Percentiles rank a stretch among this genome's conserved stretches.
Evolutionary conservation across 805 yeast genomes (phyloP).

Genomic region (Yarrowia porcina): DNA sequence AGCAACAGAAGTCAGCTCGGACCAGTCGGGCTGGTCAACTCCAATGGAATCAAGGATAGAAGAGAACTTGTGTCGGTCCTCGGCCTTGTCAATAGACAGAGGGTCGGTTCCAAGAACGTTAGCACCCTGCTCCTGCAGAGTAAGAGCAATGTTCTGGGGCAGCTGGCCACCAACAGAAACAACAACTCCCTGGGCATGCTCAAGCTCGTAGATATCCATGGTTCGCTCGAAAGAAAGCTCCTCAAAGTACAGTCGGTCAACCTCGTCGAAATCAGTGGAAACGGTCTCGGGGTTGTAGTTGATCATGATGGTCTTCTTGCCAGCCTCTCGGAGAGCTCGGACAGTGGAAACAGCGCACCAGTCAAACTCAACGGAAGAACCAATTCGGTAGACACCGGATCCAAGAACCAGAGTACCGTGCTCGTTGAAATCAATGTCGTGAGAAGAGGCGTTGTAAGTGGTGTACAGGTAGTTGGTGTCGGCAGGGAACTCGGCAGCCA

Average conservation of each 20-base stretch:
- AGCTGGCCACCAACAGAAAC: slow-evolving; percentile 98
- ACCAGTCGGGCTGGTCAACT: slow-evolving; percentile 97
- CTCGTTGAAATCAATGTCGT: slow-evolving; percentile 82
- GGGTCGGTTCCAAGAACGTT: slow-evolving; percentile 92
- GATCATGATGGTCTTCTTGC: slow-evolving; percentile 90
- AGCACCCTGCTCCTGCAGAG: slow-evolving; percentile 69
- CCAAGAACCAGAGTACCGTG: slow-evolving; percentile 93
- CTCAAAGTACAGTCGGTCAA: slow-evolving; percentile 93
- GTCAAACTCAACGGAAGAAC: slow-evolving; percentile 97
- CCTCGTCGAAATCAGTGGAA: slow-evolving; percentile 97
- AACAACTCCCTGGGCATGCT: slow-evolving; percentile 83
- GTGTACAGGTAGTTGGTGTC: slow-evolving; percentile 92
- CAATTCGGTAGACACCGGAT: slow-evolving; percentile 98
- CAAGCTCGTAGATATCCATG: slow-evolving; percentile 94
- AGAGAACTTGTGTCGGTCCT: slow-evolving; percentile 97
- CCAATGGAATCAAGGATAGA: slow-evolving; percentile 87
- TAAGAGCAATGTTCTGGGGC: slow-evolving; percentile 93
- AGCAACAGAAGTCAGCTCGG: slow-evolving; percentile 79
- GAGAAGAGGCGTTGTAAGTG: slow-evolving; percentile 85
- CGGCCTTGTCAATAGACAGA: slow-evolving; percentile 92
- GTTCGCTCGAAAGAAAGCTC: slow-evolving; percentile 94
- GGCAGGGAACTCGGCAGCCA: slow-evolving; percentile 99
- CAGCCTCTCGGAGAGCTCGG: slow-evolving; percentile 82
- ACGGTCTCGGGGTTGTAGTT: slow-evolving; percentile 99
- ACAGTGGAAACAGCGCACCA: slow-evolving; percentile 99